Evolutionary conservation across 495 filamentous ascomycete species (phyloP).

Genomic region (Hyaloscypha variabilis): DNA sequence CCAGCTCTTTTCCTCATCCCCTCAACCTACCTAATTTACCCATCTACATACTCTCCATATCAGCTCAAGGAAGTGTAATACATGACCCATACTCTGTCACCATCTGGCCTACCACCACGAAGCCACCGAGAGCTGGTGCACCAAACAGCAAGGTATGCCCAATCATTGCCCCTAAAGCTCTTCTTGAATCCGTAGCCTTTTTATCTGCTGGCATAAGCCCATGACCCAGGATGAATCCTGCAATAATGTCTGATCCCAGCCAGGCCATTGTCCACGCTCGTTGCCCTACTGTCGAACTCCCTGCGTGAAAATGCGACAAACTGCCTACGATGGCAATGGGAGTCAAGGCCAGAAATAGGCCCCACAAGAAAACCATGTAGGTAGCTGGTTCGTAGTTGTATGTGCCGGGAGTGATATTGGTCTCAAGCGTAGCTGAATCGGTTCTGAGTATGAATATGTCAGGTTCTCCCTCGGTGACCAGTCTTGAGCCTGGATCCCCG

Average conservation of each 20-base stretch:
- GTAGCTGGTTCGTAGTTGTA: neutral
- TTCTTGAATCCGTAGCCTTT: too few species aligned
- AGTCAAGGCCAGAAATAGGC: neutral
- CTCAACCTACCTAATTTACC: too few species aligned
- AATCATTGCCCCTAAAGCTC: neutral
- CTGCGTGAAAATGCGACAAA: neutral
- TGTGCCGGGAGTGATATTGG: neutral
- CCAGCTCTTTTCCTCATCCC: too few species aligned
- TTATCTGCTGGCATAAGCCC: too few species aligned
- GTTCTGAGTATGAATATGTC: too few species aligned
- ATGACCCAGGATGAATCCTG: neutral
- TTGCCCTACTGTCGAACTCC: neutral
- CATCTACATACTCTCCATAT: too few species aligned
- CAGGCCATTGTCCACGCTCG: neutral
- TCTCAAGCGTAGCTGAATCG: neutral
- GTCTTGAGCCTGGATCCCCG: too few species aligned
- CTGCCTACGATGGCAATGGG: neutral
- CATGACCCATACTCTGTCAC: neutral
- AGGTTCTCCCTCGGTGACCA: too few species aligned
- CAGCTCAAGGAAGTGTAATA: neutral
- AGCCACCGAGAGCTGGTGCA: neutral
- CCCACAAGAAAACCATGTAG: neutral
- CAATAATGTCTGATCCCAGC: neutral
- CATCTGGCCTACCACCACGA: constrained; percentile 3
- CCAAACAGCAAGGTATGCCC: neutral